Evolutionary conservation across 345 rosid species (phyloP), one percentile per base, ranked within the genome.

Genomic region (Passiflora organensis): DNA sequence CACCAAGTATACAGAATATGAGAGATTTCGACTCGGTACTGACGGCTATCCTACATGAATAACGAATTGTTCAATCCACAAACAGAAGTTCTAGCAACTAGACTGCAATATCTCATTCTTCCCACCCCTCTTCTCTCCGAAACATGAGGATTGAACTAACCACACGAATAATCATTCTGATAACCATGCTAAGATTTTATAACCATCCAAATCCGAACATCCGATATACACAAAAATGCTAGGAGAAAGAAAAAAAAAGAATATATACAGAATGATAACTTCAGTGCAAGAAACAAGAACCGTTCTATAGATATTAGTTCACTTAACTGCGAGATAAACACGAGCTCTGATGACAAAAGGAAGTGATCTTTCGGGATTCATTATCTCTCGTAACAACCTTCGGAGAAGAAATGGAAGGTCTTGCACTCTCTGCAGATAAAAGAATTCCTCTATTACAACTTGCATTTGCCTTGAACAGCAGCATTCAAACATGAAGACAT

Each of bases 371-470:
- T 52, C 81, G 25, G 96, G 96, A 77, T 86, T 80, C 76, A 71
- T 68, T 72, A 93, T 59, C 64, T 93, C 99, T 17, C 82, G 72
- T 60, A 85, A 57, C 77, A 93, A 71, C 58, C 96, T 78, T 38
- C 83, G 69, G 4, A 93, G 72, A 64, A 93, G 76, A 64, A 93
- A 93, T 22, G 99, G 96, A 70, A 93, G 96, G 68, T 93, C 99
- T 79, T 68, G 94, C 76, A 89, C 58, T 74, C 89, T 80, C 96
- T 93, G 80, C 21, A 48, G 23, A 6, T 3, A 23, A 65, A 20
- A 39, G n/a, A 45, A 48, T 17, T 6, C 39, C 49, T n/a, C 24
- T 23, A 21, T 43, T 32, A 36, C n/a, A 43, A 16, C 36, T 10
- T 13, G 19, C 9, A 65, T 5, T 19, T 53, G 13, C 55, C 11